These are phyloP conservation scores for Plasmodium gonderi DNA, from an alignment of 169 alveolate genomes.

Conservation along the genomic window DNA sequence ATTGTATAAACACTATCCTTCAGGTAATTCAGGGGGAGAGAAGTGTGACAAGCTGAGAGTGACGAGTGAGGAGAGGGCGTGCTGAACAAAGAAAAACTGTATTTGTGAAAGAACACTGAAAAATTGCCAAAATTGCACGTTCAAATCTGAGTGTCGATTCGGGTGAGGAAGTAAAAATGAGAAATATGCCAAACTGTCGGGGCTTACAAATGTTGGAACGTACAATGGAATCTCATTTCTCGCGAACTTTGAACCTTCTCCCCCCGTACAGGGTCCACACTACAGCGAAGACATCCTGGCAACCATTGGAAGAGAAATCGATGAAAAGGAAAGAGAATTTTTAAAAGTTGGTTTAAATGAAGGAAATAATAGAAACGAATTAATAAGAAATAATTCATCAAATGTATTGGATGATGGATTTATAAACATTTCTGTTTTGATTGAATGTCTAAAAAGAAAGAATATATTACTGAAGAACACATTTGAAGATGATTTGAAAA, in stretches of 20 bases:
- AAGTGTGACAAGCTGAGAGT: neutral
- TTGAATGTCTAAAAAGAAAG: slow-evolving; percentile 81
- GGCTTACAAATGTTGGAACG: no score
- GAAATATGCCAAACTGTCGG: neutral
- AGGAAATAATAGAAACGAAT: neutral
- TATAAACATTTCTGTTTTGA: slow-evolving; percentile 81
- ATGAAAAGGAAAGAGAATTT: slow-evolving; percentile 79
- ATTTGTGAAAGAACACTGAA: neutral
- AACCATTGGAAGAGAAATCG: slow-evolving; percentile 82
- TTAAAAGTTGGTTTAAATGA: slow-evolving; percentile 8
- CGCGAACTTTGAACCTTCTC: neutral
- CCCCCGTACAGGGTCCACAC: slow-evolving; percentile 78
- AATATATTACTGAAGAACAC: slow-evolving; percentile 53
- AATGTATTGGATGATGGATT: slow-evolving; percentile 85
- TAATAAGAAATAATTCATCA: slow-evolving; percentile 73
- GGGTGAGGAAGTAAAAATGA: neutral
- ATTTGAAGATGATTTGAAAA: slow-evolving; percentile 77
- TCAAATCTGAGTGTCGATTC: neutral
- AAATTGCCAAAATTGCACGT: neutral
- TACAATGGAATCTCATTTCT: no score
- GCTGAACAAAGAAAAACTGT: no score
- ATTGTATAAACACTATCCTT: slow-evolving; percentile 89
- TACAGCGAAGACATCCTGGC: slow-evolving; percentile 82
- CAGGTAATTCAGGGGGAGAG: slow-evolving; percentile 77
- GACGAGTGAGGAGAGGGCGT: neutral